Base-by-base conservation (phyloP, 2,329 filamentous ascomycete species). In the Hymenoscyphus repandus region DNA sequence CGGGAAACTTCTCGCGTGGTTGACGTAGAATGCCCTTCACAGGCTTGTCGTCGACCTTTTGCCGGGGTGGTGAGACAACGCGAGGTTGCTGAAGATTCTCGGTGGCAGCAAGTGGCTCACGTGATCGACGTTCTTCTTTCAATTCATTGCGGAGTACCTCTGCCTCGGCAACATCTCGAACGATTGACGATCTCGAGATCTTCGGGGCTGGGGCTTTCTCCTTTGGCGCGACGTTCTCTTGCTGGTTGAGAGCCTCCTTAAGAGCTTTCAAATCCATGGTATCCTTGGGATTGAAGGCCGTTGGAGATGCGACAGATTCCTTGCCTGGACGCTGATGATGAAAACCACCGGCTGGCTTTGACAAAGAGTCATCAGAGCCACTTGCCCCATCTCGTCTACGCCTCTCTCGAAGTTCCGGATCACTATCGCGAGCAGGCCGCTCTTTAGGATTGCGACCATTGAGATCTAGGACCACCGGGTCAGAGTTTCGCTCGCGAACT, bases 21-120 rank as follows among this genome's bases (percentile, higher is more conserved):
- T 81, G 79, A 68, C 95, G 93, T 39, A 97, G 75, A 50, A 97
- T 97, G 13, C 90, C 85, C 68, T 87, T 93, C 52, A 89, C 79
- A 3, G 82, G 79, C 57, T 88, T 86, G 37, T 78, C 77, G 15
- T 88, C 85, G 17, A 75, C 72, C 62, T 81, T 78, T n/a, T 62
- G 77, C 69, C 50, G 85, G 2, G 75, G 86, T 1, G 88, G 88
- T 5, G 87, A 85, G 15, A 93, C 86, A 3, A 93, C 72, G n/a
- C 81, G 78, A 72, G 54, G 44, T 53, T 62, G 22, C 7, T 4
- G 59, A 27, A 50, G 54, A 32, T 56, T 59, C 12, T 64, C 57
- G 20, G 42, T 43, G 22, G 57, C 45, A 22, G 45, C 50, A n/a
- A 57, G 49, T 18, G 59, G 42, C 22, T 64, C 58, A 9, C 57